Base-by-base conservation (phyloP, 192 early-diverging fungal genomes). In the Coemansia sp. region DNA sequence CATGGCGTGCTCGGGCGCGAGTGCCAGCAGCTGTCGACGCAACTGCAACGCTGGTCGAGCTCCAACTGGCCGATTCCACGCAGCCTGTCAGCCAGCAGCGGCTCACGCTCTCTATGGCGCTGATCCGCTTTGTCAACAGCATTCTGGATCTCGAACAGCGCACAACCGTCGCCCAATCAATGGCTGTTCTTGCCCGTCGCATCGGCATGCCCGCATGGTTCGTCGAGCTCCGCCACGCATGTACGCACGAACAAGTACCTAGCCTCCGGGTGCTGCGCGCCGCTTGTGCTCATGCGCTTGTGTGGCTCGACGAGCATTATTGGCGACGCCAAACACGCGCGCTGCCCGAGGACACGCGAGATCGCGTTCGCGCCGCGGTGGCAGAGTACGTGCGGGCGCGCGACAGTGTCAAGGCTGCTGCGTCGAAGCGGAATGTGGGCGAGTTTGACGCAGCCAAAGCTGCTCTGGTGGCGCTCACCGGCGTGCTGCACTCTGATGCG, bases 141-240 rank as follows among this genome's bases (percentile, higher is more conserved):
- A 81, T 88, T 2, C 79, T 86, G 4, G 87, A 88, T 76, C 72
- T 82, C 2, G 75, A 78, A 24, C 87, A 88, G 55, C 75, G 53
- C 22, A 82, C 86, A 24, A 51, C 61, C 2, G 87, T 75, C 55
- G 87, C 87, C 2, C 65, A 77, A 50, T 88, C 87, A 0, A 71
- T 88, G 32, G 62, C 73, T 2, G 52, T 57, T 9, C 54, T 88
- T 49, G 88, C 88, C 5, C 59, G 66, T 2, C 49, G 72, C 35
- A 65, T 90, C 22, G 77, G 84, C 25, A 70, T 90, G 57, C 88
- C 88, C 5, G 73, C 76, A 23, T 87, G 85, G 83, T 87, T 90
- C 71, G 88, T 90, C 19, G 87, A 88, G 68, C 66, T 90, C 41
- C 71, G 88, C 15, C 88, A 90, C 62, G 82, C 86, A 3, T 82